Base-by-base conservation (phyloP, 2,329 filamentous ascomycete genomes). In the Botryotinia calthae region DNA sequence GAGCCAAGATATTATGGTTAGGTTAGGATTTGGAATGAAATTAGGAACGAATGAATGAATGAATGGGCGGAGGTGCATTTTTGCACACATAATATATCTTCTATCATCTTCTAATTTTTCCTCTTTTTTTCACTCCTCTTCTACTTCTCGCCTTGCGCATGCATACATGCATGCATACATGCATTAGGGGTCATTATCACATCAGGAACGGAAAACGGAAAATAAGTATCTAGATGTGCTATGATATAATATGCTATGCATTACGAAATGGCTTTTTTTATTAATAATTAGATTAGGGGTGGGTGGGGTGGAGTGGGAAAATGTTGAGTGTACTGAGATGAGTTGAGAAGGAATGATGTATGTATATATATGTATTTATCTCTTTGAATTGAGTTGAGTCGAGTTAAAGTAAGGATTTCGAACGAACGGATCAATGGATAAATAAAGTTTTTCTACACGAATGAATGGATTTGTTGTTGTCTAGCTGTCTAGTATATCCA, bases 1-100 rank as follows among this genome's bases (percentile, higher is more conserved):
- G 93, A 97, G 84, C 95, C 94, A 67, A 87, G 93, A 81, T 97
- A 96, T 81, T 91, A 75, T 74, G 79, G 75, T 20, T 81, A 73
- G 48, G 34, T 56, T 81, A 73, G 48, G 34, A 31, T 18, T 42
- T 22, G 51, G 51, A 18, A 54, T 28, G 51, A 54, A 54, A 3
- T 54, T 54, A 14, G 51, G 51, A 54, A 28, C n/a, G 51, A 54
- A 54, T 54, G 44, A 22, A 9, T 20, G 20, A 7, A 22, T 46
- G 48, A n/a, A 54, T 6, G 51, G 25, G n/a, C 6, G 51, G 25
- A 28, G n/a, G 51, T 54, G 51, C n/a, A 54, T 54, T 12, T 54
- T 4, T 54, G 51, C 51, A 28, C 8, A 54, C n/a, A 7, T 54
- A 28, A 28, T 51, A 51, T 51, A 51, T 51, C 25, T 51, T 51